Percentiles rank a stretch among this genome's conserved stretches.
Conservation (phyloP, 129 eudicot species). For the Tagetes patula region DNA sequence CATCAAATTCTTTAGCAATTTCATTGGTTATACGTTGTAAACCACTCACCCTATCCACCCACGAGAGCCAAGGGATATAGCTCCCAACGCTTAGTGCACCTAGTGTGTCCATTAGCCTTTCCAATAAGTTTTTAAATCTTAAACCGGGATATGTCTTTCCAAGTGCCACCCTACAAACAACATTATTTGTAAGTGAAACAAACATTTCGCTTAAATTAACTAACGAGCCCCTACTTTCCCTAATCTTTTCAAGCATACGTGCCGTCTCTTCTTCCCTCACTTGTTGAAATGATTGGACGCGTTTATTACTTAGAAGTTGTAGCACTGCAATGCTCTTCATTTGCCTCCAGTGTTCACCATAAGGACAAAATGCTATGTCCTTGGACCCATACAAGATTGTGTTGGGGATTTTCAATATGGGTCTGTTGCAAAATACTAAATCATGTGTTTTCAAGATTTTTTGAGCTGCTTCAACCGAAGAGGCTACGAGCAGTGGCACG, state of each 20-base stretch:
- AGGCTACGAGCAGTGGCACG: conserved; percentile 31
- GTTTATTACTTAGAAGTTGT: conserved; percentile 29
- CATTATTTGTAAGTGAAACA: conserved; percentile 13
- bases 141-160: conserved; percentile 25
- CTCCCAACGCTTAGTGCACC: conserved; percentile 14
- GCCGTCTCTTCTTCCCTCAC: conserved; percentile 37
- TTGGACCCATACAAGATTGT: conserved; percentile 25
- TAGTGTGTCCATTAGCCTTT: conserved; percentile 6
- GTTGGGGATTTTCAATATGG: conserved; percentile 5
- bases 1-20: conserved; percentile 29
- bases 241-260: conserved; percentile 23
- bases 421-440: conserved; percentile 29
- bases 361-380: conserved; percentile 29
- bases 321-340: conserved; percentile 31
- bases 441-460: conserved; percentile 45
- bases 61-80: conserved; percentile 34
- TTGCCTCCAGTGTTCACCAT: conserved; percentile 50
- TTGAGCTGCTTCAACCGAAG: conserved; percentile 36
- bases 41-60: conserved; percentile 39
- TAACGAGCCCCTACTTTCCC: conserved; percentile 1
- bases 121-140: conserved; percentile 11
- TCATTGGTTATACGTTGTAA: conserved; percentile 17
- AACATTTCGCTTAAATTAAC: conserved; percentile 20
- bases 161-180: conserved; percentile 32
- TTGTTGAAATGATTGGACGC: conserved; percentile 26